Percentiles rank a stretch among this genome's conserved stretches.
Evolutionary conservation across 1,284 basidiomycete genomes (phyloP).

Genomic region (Moesziomyces sp.): DNA sequence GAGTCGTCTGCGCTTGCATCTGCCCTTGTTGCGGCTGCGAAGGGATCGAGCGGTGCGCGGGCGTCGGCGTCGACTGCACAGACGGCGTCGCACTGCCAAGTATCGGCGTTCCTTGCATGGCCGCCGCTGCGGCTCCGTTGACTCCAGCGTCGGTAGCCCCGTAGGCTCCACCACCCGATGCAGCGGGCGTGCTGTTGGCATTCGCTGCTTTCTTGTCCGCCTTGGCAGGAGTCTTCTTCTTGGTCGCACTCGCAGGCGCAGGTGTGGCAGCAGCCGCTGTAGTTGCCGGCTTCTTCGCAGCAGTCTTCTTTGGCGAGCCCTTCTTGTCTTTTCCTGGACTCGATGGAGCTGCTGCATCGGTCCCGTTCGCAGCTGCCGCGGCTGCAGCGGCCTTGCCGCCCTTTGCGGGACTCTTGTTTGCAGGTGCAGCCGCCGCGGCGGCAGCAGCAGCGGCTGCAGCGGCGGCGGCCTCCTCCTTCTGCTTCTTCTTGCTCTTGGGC

Average conservation of each 20-base stretch:
- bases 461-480: constrained; percentile 47
- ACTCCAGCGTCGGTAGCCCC: neutral
- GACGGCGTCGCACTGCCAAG: constrained; percentile 40
- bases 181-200: neutral
- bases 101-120: constrained; percentile 30
- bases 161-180: neutral
- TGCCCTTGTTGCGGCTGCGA: constrained; percentile 30
- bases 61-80: constrained; percentile 45
- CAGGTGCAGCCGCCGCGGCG: constrained; percentile 20
- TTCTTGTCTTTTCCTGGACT: constrained; percentile 48
- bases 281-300: constrained; percentile 37
- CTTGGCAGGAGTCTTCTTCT: constrained; percentile 46
- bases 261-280: constrained; percentile 12
- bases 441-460: constrained; percentile 32
- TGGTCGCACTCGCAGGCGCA: constrained; percentile 21
- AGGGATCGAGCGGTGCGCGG: constrained; percentile 37
- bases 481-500: constrained; percentile 55
- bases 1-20: constrained; percentile 1
- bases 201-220: constrained; percentile 29
- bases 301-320: constrained; percentile 39
- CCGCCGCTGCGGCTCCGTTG: constrained; percentile 1
- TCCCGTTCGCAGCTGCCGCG: constrained; percentile 17
- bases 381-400: constrained; percentile 14
- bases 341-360: constrained; percentile 20
- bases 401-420: constrained; percentile 30